Base-by-base conservation (phyloP, 305 asterid species). In the Plantago coronopus region DNA sequence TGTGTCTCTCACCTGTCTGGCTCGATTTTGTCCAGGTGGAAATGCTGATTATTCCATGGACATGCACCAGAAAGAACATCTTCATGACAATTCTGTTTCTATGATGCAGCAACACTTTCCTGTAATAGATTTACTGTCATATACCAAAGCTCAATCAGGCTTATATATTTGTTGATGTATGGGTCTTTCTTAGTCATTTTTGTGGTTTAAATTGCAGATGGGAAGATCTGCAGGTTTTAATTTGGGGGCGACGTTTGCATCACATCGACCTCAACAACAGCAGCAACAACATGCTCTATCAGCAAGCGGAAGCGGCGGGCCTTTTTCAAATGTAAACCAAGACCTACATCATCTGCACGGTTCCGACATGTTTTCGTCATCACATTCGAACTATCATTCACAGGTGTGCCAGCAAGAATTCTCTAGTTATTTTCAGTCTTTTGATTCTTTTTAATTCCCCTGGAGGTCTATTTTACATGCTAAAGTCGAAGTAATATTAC, bases 191-290 rank as follows among this genome's bases (percentile, higher is more conserved):
- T 53, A 69, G 66, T 47, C 58, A 69, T 59, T n/a, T n/a, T n/a
- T 60, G 37, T 71, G 46, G 67, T 77, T 68, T 48, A 50, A 55
- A 62, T 54, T 78, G 67, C 83, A 94, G 99, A 86, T 94, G 89
- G 99, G 97, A 54, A 82, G 96, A 61, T 90, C 99, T 63, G 61
- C 95, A 75, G 94, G 99, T 79, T 90, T 84, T 77, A 90, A 80
- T 74, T 71, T 90, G 67, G 99, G 99, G 78, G 88, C 91, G 64
- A 71, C 95, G 48, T 94, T 78, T 74, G 73, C 97, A 48, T 77
- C 99, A 20, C 96, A 85, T 69, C 94, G 97, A 59, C 89, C 94
- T 37, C 58, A 53, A 65, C 99, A 86, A 67, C 97, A 83, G 78
- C 97, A 87, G 23, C 89, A 85, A 50, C 96, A 86, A 69, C 91